phyloP scores from a whole-genome alignment of 192 early-diverging fungal genomes.

The Coemansia sp. region DNA sequence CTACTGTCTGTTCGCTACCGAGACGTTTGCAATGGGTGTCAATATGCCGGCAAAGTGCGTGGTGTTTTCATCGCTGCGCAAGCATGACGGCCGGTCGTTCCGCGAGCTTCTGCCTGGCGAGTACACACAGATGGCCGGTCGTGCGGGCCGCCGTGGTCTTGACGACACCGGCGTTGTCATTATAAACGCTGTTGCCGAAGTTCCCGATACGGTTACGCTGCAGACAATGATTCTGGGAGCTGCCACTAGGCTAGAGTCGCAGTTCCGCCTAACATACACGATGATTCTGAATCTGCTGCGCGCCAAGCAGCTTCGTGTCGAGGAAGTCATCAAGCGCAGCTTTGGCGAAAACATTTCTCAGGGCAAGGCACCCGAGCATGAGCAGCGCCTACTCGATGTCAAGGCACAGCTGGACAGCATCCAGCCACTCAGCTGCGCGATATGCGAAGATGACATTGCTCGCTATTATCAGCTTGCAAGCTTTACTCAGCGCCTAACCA shows the following conservation, averaged over 20 bases:
- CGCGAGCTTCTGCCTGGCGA: conserved; percentile 89
- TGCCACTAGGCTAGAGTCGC: conserved; percentile 87
- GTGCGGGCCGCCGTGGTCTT: conserved; percentile 91
- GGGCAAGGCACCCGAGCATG: conserved; percentile 79
- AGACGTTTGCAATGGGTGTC: conserved; percentile 99
- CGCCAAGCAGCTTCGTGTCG: conserved; percentile 90
- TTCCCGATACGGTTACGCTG: conserved; percentile 61
- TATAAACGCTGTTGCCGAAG: conserved; percentile 63
- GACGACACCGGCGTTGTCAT: conserved; percentile 92
- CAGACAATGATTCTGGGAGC: conserved; percentile 81
- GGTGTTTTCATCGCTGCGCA: conserved; percentile 86
- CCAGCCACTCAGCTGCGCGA: conserved; percentile 69
- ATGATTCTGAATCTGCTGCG: conserved; percentile 98
- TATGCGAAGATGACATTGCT: conserved; percentile 75
- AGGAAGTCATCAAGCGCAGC: conserved; percentile 97
- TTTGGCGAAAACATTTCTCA: conserved; percentile 93
- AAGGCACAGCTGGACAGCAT: conserved; percentile 61
- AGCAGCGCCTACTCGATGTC: conserved; percentile 66
- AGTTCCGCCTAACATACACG: conserved; percentile 96
- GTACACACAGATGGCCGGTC: conserved; percentile 99
- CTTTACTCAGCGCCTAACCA: conserved; percentile 30
- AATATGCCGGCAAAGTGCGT: conserved; percentile 95
- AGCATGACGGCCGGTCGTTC: conserved; percentile 90
- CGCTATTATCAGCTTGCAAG: conserved; percentile 63
- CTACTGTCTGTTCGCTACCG: conserved; percentile 93